A percentile compares a stretch with the other conserved stretches of the same genome.
Evolutionary conservation across 148 eudicot genomes (phyloP).

Genomic region (Diospyros lotus): DNA sequence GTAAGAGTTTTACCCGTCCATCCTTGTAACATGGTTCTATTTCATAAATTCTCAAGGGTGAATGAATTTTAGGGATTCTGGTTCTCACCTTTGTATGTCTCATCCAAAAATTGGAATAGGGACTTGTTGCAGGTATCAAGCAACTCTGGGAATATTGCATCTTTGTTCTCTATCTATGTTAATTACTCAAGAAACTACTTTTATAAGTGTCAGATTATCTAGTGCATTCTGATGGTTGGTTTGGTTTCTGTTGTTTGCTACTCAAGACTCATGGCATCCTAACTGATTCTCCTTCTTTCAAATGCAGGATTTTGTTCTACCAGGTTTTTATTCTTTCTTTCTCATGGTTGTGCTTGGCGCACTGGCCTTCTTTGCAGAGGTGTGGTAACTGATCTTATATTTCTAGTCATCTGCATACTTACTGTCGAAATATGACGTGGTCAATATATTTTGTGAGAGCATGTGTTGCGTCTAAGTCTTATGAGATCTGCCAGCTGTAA

Average conservation of each 20-base stretch:
- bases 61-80: background rate
- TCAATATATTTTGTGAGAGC: background rate
- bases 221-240: background rate
- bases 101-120: background rate
- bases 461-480: background rate
- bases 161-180: background rate
- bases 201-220: background rate
- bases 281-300: conserved; percentile 8
- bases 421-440: background rate
- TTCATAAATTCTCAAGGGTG: background rate
- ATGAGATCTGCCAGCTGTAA: background rate
- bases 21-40: background rate
- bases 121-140: background rate
- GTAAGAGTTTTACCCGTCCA: background rate
- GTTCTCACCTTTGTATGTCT: background rate
- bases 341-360: conserved; percentile 43
- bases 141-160: background rate
- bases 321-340: conserved; percentile 36
- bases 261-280: background rate
- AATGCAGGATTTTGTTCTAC: conserved; percentile 48
- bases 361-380: conserved; percentile 54
- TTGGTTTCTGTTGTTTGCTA: background rate
- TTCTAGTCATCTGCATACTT: conserved; percentile 9
- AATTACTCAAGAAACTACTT: background rate
- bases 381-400: conserved; percentile 12